These are phyloP conservation scores for Eremothecium cymbalariae DNA, from an alignment of 1,139 yeast species.

Conservation along the genomic window DNA sequence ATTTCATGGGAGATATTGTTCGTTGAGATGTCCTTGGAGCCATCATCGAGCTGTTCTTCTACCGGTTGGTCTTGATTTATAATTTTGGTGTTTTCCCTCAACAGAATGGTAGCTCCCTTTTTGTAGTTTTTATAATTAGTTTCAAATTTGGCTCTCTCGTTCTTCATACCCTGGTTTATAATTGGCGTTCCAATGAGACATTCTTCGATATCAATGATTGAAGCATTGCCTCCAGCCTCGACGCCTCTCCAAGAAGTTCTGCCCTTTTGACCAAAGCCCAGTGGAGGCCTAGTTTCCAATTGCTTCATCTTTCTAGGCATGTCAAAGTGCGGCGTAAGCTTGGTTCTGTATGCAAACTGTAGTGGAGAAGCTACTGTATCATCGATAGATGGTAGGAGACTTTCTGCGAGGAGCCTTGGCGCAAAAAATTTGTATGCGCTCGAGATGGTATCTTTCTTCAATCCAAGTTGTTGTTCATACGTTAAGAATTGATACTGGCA, in stretches of 20 bases:
- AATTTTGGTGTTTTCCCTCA: constrained; percentile 65
- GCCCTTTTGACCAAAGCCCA: constrained; percentile 86
- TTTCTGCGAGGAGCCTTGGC: constrained; percentile 35
- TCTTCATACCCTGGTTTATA: constrained; percentile 63
- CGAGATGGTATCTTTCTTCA: constrained; percentile 65
- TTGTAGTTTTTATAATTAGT: constrained; percentile 49
- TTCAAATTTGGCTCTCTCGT: constrained; percentile 53
- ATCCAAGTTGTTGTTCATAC: constrained; percentile 61
- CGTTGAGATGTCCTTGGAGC: constrained; percentile 37
- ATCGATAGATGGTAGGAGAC: constrained; percentile 49
- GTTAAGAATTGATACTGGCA: constrained; percentile 83
- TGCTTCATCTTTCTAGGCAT: constrained; percentile 43
- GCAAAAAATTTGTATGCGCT: constrained; percentile 83
- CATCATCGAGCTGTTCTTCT: constrained; percentile 36
- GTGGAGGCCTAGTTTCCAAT: constrained; percentile 46
- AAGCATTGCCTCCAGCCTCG: constrained; percentile 41
- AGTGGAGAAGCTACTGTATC: constrained; percentile 75
- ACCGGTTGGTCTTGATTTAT: constrained; percentile 24
- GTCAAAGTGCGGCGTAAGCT: constrained; percentile 92
- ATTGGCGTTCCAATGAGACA: constrained; percentile 82
- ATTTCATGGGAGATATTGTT: constrained; percentile 33
- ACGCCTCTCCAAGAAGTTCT: constrained; percentile 56
- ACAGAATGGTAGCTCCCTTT: constrained; percentile 78
- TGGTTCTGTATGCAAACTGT: constrained; percentile 73
- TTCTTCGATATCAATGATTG: constrained; percentile 81